Evolutionary conservation across 2,329 filamentous ascomycete species (phyloP), one percentile per base, ranked within the genome.

Genomic region (Massarina eburnea): DNA sequence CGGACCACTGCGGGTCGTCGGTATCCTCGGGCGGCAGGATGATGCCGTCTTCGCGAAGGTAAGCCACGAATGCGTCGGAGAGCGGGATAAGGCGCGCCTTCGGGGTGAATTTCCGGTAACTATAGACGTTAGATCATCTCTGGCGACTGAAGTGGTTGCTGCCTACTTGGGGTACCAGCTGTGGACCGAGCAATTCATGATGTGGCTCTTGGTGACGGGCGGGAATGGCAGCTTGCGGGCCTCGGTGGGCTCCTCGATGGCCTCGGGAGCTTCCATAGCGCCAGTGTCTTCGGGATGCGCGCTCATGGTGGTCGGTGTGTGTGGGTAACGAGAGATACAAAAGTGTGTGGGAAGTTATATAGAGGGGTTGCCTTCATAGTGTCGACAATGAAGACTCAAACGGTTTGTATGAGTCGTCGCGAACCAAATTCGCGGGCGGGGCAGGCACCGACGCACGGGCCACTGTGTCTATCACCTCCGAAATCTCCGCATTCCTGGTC

Each of bases 171-270:
- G 83, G 62, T 96, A 89, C 94, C 94, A 99, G 49, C 80, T 82
- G 67, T 96, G 88, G 71, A 95, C 96, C 33, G 94, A 95, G 73
- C 92, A 99, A 71, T 96, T 88, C 43, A 96, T 76, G 50, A 99
- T 95, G 64, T 99, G 92, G 37, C 86, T 82, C 65, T 85, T 88
- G 24, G 85, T 90, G 46, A 96, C 81, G 1, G 90, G 89, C 17
- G 91, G 88, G 64, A 99, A 97, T 17, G 82, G 82, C 15, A 89
- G 75, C 46, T 45, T 42, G 8, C 48, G 21, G 33, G 38, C 62
- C 64, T 64, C 65, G 53, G 54, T 46, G 60, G 56, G 18, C 34
- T 47, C 26, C 26, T 5, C 38, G 22, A n/a, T 29, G 29, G 20
- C 42, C 19, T 14, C 6, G 29, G 26, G 12, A 38, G 20, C 35